Conservation (phyloP, 148 eudicot species). For the Vaccinium macrocarpon region DNA sequence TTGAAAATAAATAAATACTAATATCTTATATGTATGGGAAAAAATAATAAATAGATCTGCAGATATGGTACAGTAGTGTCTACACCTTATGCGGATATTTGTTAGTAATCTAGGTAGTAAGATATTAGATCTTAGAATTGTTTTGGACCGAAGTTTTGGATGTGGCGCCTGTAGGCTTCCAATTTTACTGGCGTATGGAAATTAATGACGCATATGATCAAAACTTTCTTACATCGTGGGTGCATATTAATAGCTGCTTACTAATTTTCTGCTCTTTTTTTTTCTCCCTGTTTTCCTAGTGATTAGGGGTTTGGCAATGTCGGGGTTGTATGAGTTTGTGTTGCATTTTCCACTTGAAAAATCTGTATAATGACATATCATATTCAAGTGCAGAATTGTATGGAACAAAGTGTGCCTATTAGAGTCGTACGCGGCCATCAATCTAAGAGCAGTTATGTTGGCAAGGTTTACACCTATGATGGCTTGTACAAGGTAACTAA, state of each 20-base stretch:
- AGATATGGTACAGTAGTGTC: neutral
- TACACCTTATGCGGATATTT: neutral
- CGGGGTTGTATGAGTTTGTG: neutral
- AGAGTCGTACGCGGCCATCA: constrained; percentile 64
- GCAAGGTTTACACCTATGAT: constrained; percentile 68
- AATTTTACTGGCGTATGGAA: neutral
- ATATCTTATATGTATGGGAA: neutral
- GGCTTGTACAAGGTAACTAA: constrained; percentile 65
- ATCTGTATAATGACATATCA: neutral
- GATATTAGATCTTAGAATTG: neutral
- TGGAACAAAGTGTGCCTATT: constrained; percentile 60
- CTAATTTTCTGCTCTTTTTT: neutral
- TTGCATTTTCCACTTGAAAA: neutral
- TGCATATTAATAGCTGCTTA: neutral
- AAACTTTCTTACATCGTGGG: neutral
- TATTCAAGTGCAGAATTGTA: constrained; percentile 41
- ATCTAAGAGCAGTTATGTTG: constrained; percentile 48
- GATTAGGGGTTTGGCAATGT: neutral
- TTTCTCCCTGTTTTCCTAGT: neutral
- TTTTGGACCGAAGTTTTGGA: neutral
- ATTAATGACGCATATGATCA: neutral
- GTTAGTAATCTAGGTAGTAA: neutral
- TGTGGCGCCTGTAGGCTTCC: neutral
- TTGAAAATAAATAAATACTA: neutral
- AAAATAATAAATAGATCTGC: neutral